These are phyloP conservation scores for Termitomyces bulborhizus DNA, from an alignment of 768 basidiomycete genomes.

Conservation along the genomic window DNA sequence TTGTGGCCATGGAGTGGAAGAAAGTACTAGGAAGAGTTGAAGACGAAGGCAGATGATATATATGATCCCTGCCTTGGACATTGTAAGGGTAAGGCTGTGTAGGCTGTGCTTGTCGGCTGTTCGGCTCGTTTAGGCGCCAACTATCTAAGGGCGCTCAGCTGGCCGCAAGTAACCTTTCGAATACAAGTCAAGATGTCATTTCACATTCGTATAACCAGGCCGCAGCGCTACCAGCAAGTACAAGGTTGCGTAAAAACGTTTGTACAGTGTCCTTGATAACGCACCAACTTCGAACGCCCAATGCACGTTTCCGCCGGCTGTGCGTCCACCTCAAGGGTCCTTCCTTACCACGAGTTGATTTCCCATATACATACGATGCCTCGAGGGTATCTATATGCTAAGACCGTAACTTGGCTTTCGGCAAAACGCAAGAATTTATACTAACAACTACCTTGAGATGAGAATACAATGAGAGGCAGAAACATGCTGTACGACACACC, in stretches of 20 bases:
- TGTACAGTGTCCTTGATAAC: no score
- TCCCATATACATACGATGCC: neutral
- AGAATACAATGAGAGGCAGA: no score
- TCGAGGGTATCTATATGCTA: neutral
- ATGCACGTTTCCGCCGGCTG: neutral
- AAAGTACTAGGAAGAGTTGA: neutral
- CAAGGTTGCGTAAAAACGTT: no score
- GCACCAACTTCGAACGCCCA: neutral
- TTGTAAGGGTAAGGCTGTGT: neutral
- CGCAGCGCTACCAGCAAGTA: neutral
- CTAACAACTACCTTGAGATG: no score
- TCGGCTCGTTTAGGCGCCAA: neutral
- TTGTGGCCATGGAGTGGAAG: neutral
- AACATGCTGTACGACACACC: neutral
- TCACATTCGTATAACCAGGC: neutral
- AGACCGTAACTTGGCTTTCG: neutral
- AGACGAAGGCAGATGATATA: neutral
- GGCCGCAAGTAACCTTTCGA: neutral
- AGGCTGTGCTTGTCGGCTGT: conserved; percentile 2
- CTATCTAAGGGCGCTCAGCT: neutral
- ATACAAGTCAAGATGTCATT: neutral
- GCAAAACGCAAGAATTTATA: neutral
- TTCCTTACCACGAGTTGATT: neutral
- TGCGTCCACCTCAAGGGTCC: neutral
- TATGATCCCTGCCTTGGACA: neutral